Conservation (phyloP, 352 stramenopile genomes). For the Phytophthora niederhauseri region DNA sequence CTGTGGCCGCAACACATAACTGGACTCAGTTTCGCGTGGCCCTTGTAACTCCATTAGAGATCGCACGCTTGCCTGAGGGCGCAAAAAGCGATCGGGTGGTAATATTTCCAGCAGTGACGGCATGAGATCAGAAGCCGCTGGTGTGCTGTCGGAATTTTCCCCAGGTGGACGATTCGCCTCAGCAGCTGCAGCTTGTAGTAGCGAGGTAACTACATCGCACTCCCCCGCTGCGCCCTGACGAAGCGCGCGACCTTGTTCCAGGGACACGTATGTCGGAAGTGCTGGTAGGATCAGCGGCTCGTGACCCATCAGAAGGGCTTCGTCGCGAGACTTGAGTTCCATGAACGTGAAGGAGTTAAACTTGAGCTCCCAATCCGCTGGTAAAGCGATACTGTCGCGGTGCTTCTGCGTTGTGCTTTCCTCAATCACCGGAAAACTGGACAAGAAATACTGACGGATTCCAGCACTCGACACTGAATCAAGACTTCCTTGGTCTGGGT, state of each 20-base stretch:
- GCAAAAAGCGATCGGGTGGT: conserved; percentile 53
- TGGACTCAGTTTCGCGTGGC: conserved; percentile 55
- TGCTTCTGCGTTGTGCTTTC: conserved; percentile 49
- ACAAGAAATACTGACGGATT: conserved; percentile 33
- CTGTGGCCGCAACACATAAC: conserved; percentile 53
- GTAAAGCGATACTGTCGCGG: conserved; percentile 44
- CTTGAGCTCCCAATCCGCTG: conserved; percentile 51
- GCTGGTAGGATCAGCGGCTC: conserved; percentile 55
- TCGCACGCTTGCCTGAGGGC: conserved; percentile 54
- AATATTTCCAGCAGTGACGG: conserved; percentile 53
- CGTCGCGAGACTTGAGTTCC: conserved; percentile 61
- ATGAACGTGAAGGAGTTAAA: conserved; percentile 69
- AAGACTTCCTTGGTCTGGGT: neutral
- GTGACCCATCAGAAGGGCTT: conserved; percentile 73
- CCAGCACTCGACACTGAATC: conserved; percentile 7
- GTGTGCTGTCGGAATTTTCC: neutral
- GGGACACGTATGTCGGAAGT: conserved; percentile 63
- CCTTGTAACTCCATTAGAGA: conserved; percentile 46
- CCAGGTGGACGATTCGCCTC: conserved; percentile 3
- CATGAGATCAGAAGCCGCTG: conserved; percentile 8
- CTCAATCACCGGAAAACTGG: conserved; percentile 68
- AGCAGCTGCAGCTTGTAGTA: conserved; percentile 4
- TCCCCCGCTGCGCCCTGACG: conserved; percentile 58
- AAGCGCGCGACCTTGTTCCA: conserved; percentile 47
- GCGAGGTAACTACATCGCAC: conserved; percentile 31